Evolutionary conservation across 139 green algal species (phyloP).

Genomic region (Chloropicon primus): DNA sequence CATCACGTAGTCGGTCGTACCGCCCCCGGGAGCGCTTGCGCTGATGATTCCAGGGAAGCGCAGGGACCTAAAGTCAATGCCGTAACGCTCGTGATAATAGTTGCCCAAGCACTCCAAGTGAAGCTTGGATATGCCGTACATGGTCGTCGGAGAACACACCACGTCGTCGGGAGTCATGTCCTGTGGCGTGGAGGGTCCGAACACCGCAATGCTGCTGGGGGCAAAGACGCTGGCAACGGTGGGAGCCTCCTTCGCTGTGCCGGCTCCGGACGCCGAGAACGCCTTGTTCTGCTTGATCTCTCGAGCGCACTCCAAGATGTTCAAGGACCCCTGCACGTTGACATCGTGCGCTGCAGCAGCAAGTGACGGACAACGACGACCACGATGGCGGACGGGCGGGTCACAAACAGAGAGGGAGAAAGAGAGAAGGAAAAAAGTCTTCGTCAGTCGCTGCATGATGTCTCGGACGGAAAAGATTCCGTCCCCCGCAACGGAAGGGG

Average conservation of each 20-base stretch:
- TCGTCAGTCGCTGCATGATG: no score
- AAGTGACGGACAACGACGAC: no score
- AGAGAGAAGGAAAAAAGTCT: no score
- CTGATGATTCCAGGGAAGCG: constrained; percentile 55
- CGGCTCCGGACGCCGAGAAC: no score
- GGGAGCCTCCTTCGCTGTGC: not conserved
- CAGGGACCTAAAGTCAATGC: constrained; percentile 47
- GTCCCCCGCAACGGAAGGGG: no score
- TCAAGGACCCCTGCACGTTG: not conserved
- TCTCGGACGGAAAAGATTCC: no score
- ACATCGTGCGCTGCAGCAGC: not conserved
- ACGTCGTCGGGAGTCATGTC: constrained; percentile 38
- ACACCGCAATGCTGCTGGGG: constrained; percentile 55
- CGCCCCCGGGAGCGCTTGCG: constrained; percentile 13
- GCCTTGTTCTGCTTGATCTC: no score
- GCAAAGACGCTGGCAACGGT: constrained; percentile 25
- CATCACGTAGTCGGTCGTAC: constrained; percentile 60
- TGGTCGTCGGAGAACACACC: constrained; percentile 40
- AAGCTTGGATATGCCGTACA: constrained; percentile 61
- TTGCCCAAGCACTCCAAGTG: constrained; percentile 45
- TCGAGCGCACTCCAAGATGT: constrained; percentile 22
- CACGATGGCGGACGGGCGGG: no score
- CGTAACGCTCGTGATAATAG: constrained; percentile 39
- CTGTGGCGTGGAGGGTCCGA: constrained; percentile 36
- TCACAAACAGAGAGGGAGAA: no score